Percentiles rank a stretch among this genome's conserved stretches.
Conservation (phyloP, 2,329 filamentous ascomycete genomes). For the Aureobasidium sp. region DNA sequence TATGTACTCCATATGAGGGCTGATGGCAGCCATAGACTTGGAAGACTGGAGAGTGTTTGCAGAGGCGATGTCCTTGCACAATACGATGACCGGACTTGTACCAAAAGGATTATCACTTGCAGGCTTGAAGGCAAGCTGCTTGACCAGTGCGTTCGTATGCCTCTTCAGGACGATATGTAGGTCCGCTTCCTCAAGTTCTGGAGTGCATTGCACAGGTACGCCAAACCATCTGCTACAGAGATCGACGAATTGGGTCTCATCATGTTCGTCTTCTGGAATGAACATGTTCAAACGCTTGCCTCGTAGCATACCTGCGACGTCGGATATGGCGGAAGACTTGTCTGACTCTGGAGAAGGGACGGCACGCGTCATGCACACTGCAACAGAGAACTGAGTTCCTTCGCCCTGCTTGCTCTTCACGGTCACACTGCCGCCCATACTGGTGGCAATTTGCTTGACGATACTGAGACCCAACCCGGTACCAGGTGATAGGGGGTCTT, state of each 20-base stretch:
- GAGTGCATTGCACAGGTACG: neutral
- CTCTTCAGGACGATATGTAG: neutral
- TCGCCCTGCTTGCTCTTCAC: constrained; percentile 46
- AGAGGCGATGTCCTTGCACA: constrained; percentile 6
- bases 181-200: neutral
- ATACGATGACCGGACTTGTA: neutral
- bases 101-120: neutral
- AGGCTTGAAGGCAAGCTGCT: neutral
- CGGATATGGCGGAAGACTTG: neutral
- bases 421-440: constrained; percentile 29
- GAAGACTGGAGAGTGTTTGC: constrained; percentile 8
- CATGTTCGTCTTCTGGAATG: neutral
- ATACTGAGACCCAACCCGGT: constrained; percentile 61
- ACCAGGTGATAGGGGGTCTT: constrained; percentile 54
- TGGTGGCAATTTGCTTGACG: constrained; percentile 37
- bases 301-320: neutral
- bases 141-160: neutral
- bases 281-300: constrained; percentile 7
- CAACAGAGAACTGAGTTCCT: constrained; percentile 49
- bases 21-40: neutral
- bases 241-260: neutral
- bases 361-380: neutral
- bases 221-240: constrained; percentile 1
- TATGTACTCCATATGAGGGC: neutral
- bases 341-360: neutral